Percentiles rank a stretch among this genome's conserved stretches.
Conservation (phyloP, 176 grass and related monocot species). For the Guadua angustifolia region DNA sequence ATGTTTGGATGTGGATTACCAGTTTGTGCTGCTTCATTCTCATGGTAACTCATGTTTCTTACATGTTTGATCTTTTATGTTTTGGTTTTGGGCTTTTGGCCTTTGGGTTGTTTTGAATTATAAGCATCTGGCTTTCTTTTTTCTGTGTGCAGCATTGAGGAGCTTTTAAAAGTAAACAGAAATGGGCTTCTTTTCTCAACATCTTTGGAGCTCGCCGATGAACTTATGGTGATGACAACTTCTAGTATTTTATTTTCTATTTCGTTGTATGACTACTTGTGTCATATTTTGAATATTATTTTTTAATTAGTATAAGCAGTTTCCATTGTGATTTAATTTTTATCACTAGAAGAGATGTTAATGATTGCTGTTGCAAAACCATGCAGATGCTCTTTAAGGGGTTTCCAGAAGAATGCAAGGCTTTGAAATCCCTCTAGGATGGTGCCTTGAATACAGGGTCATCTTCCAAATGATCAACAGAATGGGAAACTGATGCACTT, state of each 20-base stretch:
- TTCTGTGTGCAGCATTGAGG: constrained; percentile 73
- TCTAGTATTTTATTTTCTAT: constrained; percentile 29
- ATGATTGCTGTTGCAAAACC: neutral
- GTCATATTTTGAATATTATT: constrained; percentile 5
- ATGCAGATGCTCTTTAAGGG: constrained; percentile 92
- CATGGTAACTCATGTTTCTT: constrained; percentile 67
- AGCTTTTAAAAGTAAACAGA: constrained; percentile 83
- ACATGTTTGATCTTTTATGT: constrained; percentile 29
- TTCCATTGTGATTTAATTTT: neutral
- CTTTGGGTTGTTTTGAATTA: constrained; percentile 23
- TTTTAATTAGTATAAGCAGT: neutral
- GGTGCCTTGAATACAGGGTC: constrained; percentile 66
- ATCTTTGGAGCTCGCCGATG: constrained; percentile 92
- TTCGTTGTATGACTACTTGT: constrained; percentile 9
- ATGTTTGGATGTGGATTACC: constrained; percentile 99
- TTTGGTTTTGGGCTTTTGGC: constrained; percentile 4
- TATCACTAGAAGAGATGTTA: constrained; percentile 24
- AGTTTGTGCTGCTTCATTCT: constrained; percentile 96
- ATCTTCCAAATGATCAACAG: constrained; percentile 69
- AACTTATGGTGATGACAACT: constrained; percentile 70
- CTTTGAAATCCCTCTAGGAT: constrained; percentile 67
- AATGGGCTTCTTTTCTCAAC: constrained; percentile 95
- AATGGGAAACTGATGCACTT: constrained; percentile 75
- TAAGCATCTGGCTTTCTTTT: constrained; percentile 33
- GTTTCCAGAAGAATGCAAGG: constrained; percentile 70